Base-by-base conservation (phyloP, 1,284 basidiomycete species). In the Leccinum ponderosum region DNA sequence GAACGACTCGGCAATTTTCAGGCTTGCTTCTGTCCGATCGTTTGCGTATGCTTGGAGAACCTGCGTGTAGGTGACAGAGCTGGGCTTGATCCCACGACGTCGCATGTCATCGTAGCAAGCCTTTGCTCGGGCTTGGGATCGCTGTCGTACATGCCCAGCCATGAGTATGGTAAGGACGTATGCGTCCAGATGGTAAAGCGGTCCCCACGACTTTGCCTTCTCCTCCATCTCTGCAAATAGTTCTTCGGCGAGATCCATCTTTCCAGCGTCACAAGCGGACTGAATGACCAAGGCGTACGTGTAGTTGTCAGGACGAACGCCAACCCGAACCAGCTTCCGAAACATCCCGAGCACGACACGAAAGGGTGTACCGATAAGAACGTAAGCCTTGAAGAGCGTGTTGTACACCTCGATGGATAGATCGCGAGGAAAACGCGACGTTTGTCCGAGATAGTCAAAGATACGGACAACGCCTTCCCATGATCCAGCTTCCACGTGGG, bases 141-240 rank as follows among this genome's bases (percentile, higher is more conserved):
- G 83, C 0, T 70, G 66, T 17, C 87, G 86, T 52, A 97, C 78
- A 71, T 89, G 90, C 1, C 89, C 93, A 17, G 87, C 82, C 77
- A 98, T 90, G 66, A 98, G 78, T 71, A 94, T 90, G n/a, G 94
- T 94, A 65, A 94, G 84, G 55, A 90, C 80, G 69, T 88, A 90
- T 47, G 80, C 77, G 62, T 83, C 85, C 60, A 87, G 70, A 52
- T 78, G 69, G 27, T 84, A 61, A 42, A 78, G 71, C n/a, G 75
- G 73, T 47, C 77, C 69, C 66, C 75, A 73, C 3, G 75, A 65
- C 50, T 58, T 65, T 50, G 79, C 66, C 14, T 79, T 70, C 14
- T 70, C 66, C 64, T 89, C 85, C 83, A 95, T 86, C 70, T 91
- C 83, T 31, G 76, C 73, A 68, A 92, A 91, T 17, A 97, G 78